phyloP scores from a whole-genome alignment of 2,329 filamentous ascomycete genomes.

The Whalleya microplaca region DNA sequence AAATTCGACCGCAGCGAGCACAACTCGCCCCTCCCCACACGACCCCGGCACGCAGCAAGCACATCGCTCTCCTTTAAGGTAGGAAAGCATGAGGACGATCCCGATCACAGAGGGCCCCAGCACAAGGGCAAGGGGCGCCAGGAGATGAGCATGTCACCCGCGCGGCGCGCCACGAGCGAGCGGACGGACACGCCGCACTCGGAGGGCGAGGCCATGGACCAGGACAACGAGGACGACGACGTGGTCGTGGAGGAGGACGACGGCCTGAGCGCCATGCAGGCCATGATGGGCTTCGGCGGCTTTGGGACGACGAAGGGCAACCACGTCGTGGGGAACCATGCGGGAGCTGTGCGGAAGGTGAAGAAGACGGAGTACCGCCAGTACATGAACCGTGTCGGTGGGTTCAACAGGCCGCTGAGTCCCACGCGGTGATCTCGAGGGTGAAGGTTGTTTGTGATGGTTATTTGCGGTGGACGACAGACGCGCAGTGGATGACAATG shows the following conservation, averaged over 20 bases:
- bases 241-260: conserved; percentile 64
- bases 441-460: not conserved
- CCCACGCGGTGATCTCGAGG: conserved; percentile 41
- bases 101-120: conserved; percentile 25
- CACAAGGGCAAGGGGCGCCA: conserved; percentile 24
- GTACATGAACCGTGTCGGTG: conserved; percentile 89
- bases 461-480: no score
- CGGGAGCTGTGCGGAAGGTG: conserved; percentile 82
- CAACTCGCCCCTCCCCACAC: conserved; percentile 36
- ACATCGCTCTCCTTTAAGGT: conserved; percentile 43
- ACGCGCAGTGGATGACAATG: not conserved
- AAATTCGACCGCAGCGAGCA: conserved; percentile 26
- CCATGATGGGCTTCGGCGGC: conserved; percentile 86
- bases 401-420: conserved; percentile 80
- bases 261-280: conserved; percentile 73
- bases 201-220: conserved; percentile 35
- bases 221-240: conserved; percentile 49
- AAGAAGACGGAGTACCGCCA: conserved; percentile 95
- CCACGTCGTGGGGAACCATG: conserved; percentile 86
- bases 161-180: conserved; percentile 22
- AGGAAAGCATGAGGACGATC: conserved; percentile 39
- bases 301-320: conserved; percentile 89
- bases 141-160: conserved; percentile 20
- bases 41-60: conserved; percentile 28
- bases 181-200: conserved; percentile 12